Conservation (phyloP, 805 yeast genomes). For the Kuraishia floccosa region DNA sequence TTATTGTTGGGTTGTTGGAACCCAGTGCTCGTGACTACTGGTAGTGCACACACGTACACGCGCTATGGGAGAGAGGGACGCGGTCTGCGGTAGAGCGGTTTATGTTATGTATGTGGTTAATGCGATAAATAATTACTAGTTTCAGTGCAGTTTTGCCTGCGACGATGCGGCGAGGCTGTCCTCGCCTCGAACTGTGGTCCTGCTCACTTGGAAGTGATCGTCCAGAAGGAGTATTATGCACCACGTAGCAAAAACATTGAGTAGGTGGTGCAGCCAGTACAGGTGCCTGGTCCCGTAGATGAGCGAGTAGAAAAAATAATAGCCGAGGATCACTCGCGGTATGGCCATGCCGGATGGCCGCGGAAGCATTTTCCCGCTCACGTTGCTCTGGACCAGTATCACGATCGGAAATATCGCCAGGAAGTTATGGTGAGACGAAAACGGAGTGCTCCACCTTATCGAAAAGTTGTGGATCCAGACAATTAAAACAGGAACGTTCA, state of each 20-base stretch:
- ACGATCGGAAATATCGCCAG: slow-evolving; percentile 69
- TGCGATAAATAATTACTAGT: too few relatives aligned
- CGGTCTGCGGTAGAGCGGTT: too few relatives aligned
- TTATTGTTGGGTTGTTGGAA: too few relatives aligned
- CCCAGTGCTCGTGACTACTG: too few relatives aligned
- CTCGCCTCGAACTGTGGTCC: too few relatives aligned
- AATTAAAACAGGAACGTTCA: slow-evolving; percentile 64
- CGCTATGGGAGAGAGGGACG: too few relatives aligned
- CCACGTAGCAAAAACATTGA: slow-evolving; percentile 54
- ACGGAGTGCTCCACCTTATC: slow-evolving; percentile 73
- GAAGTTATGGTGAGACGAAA: slow-evolving; percentile 77
- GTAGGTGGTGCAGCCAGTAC: slow-evolving; percentile 74
- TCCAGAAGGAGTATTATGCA: slow-evolving; percentile 17
- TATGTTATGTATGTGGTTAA: too few relatives aligned
- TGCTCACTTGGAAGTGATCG: too few relatives aligned
- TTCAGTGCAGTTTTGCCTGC: too few relatives aligned
- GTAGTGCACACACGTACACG: too few relatives aligned
- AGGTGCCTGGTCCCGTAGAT: slow-evolving; percentile 72
- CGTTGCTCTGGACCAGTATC: slow-evolving; percentile 42
- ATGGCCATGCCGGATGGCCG: slow-evolving; percentile 18
- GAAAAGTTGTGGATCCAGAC: slow-evolving; percentile 77
- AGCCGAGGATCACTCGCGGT: slow-evolving; percentile 28
- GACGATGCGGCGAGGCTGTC: too few relatives aligned
- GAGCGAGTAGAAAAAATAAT: slow-evolving; percentile 48
- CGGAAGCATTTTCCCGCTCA: slow-evolving; percentile 36